A percentile compares a stretch with the other conserved stretches of the same genome.
Evolutionary conservation across 169 alveolate genomes (phyloP).

Genomic region (Eimeria necatrix): DNA sequence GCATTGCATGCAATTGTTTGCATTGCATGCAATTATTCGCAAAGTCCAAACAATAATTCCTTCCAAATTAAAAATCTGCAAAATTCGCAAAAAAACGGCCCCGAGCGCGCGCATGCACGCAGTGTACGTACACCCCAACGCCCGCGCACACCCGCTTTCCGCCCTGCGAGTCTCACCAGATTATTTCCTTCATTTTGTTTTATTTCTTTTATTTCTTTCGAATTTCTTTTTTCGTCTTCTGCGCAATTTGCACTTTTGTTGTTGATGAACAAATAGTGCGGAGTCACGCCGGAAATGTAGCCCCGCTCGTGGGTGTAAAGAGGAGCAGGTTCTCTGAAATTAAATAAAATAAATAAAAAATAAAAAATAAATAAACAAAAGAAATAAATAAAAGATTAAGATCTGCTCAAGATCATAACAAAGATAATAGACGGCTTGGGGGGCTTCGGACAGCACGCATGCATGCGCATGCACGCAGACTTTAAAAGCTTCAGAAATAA

Average conservation of each 20-base stretch:
- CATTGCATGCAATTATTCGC: too few species aligned
- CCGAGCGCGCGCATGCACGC: too few species aligned
- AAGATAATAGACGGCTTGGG: too few species aligned
- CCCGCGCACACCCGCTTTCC: not conserved
- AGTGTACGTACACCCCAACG: not conserved
- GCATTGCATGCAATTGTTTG: too few species aligned
- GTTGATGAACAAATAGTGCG: slow-evolving; percentile 16
- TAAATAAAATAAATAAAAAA: not conserved
- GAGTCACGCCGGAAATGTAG: slow-evolving; percentile 49
- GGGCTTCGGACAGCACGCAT: too few species aligned
- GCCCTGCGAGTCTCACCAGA: not conserved
- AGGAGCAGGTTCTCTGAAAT: slow-evolving; percentile 50
- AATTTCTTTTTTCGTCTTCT: not conserved
- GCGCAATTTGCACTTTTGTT: slow-evolving; percentile 27
- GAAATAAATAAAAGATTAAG: too few species aligned
- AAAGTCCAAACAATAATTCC: too few species aligned
- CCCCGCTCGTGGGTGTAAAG: slow-evolving; percentile 19
- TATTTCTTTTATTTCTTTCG: not conserved
- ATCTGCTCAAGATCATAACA: too few species aligned
- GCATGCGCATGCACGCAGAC: not conserved
- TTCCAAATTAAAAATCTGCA: too few species aligned
- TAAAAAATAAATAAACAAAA: too few species aligned
- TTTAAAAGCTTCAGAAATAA: not conserved
- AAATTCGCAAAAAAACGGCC: too few species aligned
- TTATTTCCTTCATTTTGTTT: too few species aligned